These are phyloP conservation scores for Epichloe baconii DNA, from an alignment of 2,329 filamentous ascomycete genomes.

Conservation along the genomic window DNA sequence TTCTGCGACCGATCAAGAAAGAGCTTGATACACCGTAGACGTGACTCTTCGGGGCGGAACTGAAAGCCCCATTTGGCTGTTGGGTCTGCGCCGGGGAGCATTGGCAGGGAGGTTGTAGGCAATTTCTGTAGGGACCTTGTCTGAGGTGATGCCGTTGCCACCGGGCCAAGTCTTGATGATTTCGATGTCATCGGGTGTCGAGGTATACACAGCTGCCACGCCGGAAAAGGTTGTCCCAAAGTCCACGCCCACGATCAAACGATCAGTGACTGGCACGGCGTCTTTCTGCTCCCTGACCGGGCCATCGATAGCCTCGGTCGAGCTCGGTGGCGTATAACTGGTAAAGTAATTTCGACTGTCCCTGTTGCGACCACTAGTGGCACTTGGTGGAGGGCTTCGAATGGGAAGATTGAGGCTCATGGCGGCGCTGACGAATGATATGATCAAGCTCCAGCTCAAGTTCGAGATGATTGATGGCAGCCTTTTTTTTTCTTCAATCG, in stretches of 20 bases:
- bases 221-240: slow-evolving; percentile 79
- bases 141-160: slow-evolving; percentile 73
- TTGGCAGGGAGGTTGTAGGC: slow-evolving; percentile 37
- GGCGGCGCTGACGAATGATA: slow-evolving; percentile 10
- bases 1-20: slow-evolving; percentile 73
- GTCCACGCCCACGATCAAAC: slow-evolving; percentile 65
- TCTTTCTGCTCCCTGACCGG: slow-evolving; percentile 44
- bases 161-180: slow-evolving; percentile 80
- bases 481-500: neutral
- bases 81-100: slow-evolving; percentile 26
- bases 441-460: neutral
- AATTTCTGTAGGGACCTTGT: slow-evolving; percentile 75
- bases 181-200: slow-evolving; percentile 65
- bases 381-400: slow-evolving; percentile 28
- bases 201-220: slow-evolving; percentile 61
- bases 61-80: slow-evolving; percentile 69
- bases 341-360: slow-evolving; percentile 45
- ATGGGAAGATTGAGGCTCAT: slow-evolving; percentile 41
- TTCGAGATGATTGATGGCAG: neutral
- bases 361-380: slow-evolving; percentile 35
- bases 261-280: slow-evolving; percentile 40
- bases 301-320: slow-evolving; percentile 49
- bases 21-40: slow-evolving; percentile 71
- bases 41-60: slow-evolving; percentile 63
- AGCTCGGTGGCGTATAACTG: slow-evolving; percentile 39